Base-by-base conservation (phyloP, 148 eudicot genomes). In the Arctostaphylos glauca region DNA sequence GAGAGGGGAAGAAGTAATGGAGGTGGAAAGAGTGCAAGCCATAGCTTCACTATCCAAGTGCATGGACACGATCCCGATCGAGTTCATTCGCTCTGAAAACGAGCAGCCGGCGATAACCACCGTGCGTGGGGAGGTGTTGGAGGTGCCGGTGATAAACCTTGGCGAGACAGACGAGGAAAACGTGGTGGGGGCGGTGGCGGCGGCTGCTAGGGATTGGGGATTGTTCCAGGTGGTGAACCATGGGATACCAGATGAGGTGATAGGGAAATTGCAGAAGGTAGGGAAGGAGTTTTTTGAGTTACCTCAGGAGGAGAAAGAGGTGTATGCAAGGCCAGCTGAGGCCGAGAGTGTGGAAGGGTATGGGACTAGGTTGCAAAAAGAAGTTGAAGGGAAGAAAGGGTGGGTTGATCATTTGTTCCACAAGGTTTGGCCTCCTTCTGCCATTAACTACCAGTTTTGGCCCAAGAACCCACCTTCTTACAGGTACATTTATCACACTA, bases 231-330 rank as follows among this genome's bases (percentile, higher is more conserved):
- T 94, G 14, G 91, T 87, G 86, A 91, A 91, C 84, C 97, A 94
- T 76, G 91, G 92, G 21, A 90, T 94, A 13, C 86, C 92, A 0
- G 72, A 21, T 13, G 91, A 91, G 5, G 87, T 89, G 8, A 94
- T 91, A 9, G 38, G 18, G 9, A 84, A 83, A 54, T 81, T 92
- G 68, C 92, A 90, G 64, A 84, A 74, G 25, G 93, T 82, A 13
- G 97, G 97, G 16, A 89, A 68, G 71, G 92, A 91, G 80, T 94
- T 94, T 47, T 94, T 94, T 81, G 92, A 90, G 84, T 78, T 92
- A 38, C 89, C 94, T 7, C 90, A 83, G 64, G 85, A 88, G 47
- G 93, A 89, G 77, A 89, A 87, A 44, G 91, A 89, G 74, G 76
- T 19, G 2, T 85, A 86, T 76, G 88, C 91, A 6, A 87, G 83